Percentiles rank a stretch among this genome's conserved stretches.
These are phyloP conservation scores for Pisolithus sp. DNA, from an alignment of 768 basidiomycete species.

Conservation along the genomic window DNA sequence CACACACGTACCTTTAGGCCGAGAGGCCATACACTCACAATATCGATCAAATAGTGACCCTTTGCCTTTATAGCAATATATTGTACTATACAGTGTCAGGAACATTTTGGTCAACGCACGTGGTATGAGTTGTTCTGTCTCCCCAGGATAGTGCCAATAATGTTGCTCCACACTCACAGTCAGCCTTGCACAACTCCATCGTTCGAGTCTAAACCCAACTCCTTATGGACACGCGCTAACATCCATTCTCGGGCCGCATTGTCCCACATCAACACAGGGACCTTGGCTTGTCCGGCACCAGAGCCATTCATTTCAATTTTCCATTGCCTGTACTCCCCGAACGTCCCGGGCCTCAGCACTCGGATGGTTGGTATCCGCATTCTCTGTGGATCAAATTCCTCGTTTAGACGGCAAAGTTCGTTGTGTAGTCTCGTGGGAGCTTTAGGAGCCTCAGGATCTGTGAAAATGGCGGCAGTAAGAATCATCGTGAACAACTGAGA, in stretches of 20 bases:
- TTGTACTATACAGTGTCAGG: no score
- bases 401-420: not conserved
- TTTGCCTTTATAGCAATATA: no score
- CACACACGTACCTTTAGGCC: no score
- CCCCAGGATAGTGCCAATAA: no score
- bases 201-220: not conserved
- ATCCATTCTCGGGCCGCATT: slow-evolving; percentile 8
- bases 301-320: not conserved
- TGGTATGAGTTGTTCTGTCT: no score
- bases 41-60: no score
- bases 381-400: not conserved
- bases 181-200: no score
- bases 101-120: no score
- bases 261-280: slow-evolving; percentile 2
- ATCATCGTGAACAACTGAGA: not conserved
- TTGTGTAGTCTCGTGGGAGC: slow-evolving; percentile 3
- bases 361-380: not conserved
- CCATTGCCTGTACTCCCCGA: not conserved
- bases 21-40: no score
- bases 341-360: not conserved
- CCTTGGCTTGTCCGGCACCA: slow-evolving; percentile 4
- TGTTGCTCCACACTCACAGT: no score
- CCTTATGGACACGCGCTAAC: slow-evolving; percentile 4
- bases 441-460: slow-evolving; percentile 1
- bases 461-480: not conserved